phyloP scores from a whole-genome alignment of 768 basidiomycete species.

The Amanita molliuscula region DNA sequence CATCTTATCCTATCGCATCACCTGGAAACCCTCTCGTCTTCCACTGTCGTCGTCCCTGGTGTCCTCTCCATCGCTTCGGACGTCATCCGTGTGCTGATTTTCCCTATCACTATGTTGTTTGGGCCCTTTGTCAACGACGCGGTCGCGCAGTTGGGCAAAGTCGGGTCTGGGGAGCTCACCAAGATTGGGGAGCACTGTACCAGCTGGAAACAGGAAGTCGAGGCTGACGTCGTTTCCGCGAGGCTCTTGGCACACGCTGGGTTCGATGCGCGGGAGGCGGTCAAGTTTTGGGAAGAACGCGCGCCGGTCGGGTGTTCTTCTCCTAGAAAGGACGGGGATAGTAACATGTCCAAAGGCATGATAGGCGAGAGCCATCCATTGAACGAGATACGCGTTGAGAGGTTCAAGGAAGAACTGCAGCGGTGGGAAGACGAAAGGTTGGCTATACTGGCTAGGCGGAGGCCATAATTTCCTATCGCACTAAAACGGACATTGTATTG shows the following conservation, averaged over 20 bases:
- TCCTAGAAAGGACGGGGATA: constrained; percentile 16
- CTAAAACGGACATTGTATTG: too few species aligned
- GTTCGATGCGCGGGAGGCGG: constrained; percentile 76
- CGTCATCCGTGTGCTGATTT: constrained; percentile 65
- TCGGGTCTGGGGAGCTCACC: constrained; percentile 65
- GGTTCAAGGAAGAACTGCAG: constrained; percentile 54
- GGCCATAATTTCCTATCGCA: not conserved
- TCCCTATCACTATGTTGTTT: constrained; percentile 84
- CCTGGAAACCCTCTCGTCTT: constrained; percentile 82
- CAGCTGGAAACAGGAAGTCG: constrained; percentile 76
- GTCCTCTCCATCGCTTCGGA: constrained; percentile 71
- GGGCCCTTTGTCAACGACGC: constrained; percentile 96
- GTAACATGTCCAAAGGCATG: constrained; percentile 29
- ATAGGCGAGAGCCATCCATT: constrained; percentile 60
- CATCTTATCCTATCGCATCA: constrained; percentile 90
- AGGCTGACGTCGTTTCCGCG: constrained; percentile 85
- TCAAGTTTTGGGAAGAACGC: constrained; percentile 74
- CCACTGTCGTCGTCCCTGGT: constrained; percentile 73
- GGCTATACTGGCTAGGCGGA: not conserved
- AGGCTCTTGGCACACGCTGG: constrained; percentile 88
- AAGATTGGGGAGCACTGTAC: constrained; percentile 71
- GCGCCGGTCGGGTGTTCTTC: constrained; percentile 33
- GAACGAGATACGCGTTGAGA: constrained; percentile 49
- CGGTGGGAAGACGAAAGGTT: constrained; percentile 55
- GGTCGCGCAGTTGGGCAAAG: constrained; percentile 68